A percentile compares a stretch with the other conserved stretches of the same genome.
These are phyloP conservation scores for Rhododendron molle DNA, from an alignment of 148 eudicot species.

Conservation along the genomic window DNA sequence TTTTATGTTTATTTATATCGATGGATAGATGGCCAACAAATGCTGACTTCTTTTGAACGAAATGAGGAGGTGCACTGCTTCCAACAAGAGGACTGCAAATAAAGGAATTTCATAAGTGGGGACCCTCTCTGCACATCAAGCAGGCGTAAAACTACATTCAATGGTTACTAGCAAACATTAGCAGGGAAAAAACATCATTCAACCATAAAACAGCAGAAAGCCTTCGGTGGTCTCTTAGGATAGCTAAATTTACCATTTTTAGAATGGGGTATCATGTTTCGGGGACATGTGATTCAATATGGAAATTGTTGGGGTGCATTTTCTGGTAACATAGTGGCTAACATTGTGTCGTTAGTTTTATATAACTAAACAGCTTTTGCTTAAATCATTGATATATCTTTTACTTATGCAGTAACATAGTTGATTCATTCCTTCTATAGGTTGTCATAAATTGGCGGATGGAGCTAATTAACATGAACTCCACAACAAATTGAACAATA, in stretches of 20 bases:
- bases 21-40: slow-evolving; percentile 58
- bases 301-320: neutral
- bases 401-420: neutral
- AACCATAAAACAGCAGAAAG: neutral
- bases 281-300: too few species aligned
- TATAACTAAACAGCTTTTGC: neutral
- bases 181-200: neutral
- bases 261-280: neutral
- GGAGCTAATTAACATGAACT: neutral
- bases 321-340: neutral
- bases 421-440: neutral
- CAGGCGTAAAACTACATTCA: neutral
- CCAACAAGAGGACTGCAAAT: slow-evolving; percentile 61
- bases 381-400: neutral
- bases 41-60: slow-evolving; percentile 28
- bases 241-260: neutral
- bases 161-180: neutral
- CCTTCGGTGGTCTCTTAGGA: neutral
- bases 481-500: neutral
- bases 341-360: neutral
- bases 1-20: slow-evolving; percentile 33
- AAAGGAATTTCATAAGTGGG: neutral
- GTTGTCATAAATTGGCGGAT: neutral
- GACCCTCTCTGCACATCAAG: neutral
- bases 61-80: slow-evolving; percentile 16